phyloP scores from a whole-genome alignment of 2,329 filamentous ascomycete species.

The Pezicula radicicola region DNA sequence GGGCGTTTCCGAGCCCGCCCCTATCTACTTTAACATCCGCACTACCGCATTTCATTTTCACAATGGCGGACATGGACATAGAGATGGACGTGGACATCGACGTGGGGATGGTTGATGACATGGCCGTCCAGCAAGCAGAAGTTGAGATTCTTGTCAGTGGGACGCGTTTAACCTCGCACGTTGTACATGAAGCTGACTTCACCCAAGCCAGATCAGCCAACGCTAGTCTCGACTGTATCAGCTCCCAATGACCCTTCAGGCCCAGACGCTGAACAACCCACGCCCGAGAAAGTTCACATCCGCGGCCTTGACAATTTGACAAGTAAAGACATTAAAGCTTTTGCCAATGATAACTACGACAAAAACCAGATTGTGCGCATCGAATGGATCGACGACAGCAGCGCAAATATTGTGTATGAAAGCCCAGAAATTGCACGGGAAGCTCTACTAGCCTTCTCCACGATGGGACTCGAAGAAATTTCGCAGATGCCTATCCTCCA shows the following conservation, averaged over 20 bases:
- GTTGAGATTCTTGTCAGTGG: background rate
- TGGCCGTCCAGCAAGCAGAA: background rate
- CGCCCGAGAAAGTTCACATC: constrained; percentile 68
- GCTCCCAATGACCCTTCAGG: constrained; percentile 2
- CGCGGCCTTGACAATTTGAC: constrained; percentile 79
- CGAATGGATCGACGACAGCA: constrained; percentile 95
- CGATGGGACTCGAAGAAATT: constrained; percentile 45
- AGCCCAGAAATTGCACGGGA: constrained; percentile 49
- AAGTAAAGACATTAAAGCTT: constrained; percentile 75
- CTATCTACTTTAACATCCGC: too few relatives aligned
- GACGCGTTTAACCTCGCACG: background rate
- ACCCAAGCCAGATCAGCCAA: constrained; percentile 3
- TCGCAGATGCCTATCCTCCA: constrained; percentile 59
- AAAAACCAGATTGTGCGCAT: constrained; percentile 55
- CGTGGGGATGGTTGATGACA: background rate
- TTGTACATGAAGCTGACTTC: background rate
- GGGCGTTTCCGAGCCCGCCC: too few relatives aligned
- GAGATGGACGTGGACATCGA: constrained; percentile 2
- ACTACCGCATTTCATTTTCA: background rate
- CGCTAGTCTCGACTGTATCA: constrained; percentile 10
- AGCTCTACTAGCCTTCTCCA: constrained; percentile 51
- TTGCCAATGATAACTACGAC: constrained; percentile 65
- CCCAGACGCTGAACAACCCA: constrained; percentile 25
- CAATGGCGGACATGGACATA: background rate
- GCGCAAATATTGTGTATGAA: constrained; percentile 80